Conservation (phyloP, 2,329 filamentous ascomycete genomes). For the Phialophora expanda region DNA sequence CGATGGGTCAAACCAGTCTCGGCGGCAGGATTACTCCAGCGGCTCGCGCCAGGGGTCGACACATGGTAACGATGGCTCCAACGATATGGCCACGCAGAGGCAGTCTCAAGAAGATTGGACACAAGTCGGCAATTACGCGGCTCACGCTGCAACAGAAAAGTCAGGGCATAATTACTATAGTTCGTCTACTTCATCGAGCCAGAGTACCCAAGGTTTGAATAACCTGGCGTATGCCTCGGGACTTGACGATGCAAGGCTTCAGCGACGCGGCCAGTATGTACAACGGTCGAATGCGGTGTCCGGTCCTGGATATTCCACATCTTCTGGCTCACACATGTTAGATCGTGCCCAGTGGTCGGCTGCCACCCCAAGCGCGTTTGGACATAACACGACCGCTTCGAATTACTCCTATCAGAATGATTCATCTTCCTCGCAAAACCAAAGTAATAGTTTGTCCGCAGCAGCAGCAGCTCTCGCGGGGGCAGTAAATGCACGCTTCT, state of each 20-base stretch:
- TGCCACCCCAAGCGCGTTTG: slow-evolving; percentile 19
- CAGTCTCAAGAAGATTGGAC: slow-evolving; percentile 23
- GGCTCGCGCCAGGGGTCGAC: slow-evolving; percentile 20
- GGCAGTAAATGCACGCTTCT: slow-evolving; percentile 31
- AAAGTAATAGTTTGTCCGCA: slow-evolving; percentile 22
- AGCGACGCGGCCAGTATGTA: slow-evolving; percentile 20
- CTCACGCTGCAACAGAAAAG: slow-evolving; percentile 15
- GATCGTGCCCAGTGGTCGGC: slow-evolving; percentile 27
- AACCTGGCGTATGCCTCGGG: slow-evolving; percentile 40
- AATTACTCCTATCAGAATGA: slow-evolving; percentile 22
- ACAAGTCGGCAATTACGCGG: slow-evolving; percentile 10
- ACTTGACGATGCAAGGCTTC: slow-evolving; percentile 29
- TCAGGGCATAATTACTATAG: slow-evolving; percentile 18
- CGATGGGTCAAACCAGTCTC: slow-evolving; percentile 29
- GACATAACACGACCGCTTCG: slow-evolving; percentile 12
- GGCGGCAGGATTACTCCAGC: slow-evolving; percentile 27
- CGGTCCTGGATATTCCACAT: background rate
- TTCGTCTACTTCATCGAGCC: slow-evolving; percentile 13
- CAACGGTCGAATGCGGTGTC: slow-evolving; percentile 16
- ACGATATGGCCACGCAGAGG: slow-evolving; percentile 7
- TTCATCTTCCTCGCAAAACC: slow-evolving; percentile 22
- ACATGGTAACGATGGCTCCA: slow-evolving; percentile 23
- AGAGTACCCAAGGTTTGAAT: slow-evolving; percentile 35
- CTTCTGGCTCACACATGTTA: slow-evolving; percentile 7
- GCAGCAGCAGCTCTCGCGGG: slow-evolving; percentile 35